These are phyloP conservation scores for Ogataea hybrid DNA, from an alignment of 1,139 yeast genomes.

Conservation along the genomic window DNA sequence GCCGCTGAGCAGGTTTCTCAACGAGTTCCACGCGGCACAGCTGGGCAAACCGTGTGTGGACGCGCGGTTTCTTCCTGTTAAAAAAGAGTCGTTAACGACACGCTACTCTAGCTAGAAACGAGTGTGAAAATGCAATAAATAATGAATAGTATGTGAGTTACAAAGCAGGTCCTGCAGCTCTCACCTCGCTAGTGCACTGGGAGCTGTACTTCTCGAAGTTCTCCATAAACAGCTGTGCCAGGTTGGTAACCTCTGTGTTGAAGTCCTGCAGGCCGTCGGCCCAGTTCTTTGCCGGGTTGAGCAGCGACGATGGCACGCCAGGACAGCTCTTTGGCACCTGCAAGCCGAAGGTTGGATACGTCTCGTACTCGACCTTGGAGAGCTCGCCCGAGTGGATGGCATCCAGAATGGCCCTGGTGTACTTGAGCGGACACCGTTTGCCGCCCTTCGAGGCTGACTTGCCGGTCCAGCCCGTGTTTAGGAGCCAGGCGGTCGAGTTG, in stretches of 20 bases:
- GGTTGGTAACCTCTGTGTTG: conserved; percentile 62
- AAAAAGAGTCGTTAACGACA: conserved; percentile 16
- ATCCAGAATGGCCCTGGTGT: conserved; percentile 95
- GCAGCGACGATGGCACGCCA: conserved; percentile 78
- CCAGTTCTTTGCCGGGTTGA: conserved; percentile 91
- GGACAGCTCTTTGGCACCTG: conserved; percentile 80
- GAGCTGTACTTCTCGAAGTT: conserved; percentile 84
- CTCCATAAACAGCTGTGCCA: conserved; percentile 77
- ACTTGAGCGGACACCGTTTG: conserved; percentile 95
- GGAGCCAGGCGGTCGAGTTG: conserved; percentile 92
- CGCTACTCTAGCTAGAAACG: conserved; percentile 6
- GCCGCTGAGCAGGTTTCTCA: conserved; percentile 38
- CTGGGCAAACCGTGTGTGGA: conserved; percentile 6
- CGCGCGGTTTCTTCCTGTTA: conserved; percentile 13
- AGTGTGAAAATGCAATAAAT: conserved; percentile 1
- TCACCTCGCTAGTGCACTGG: conserved; percentile 81
- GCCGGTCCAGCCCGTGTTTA: conserved; percentile 99
- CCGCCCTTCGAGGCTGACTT: conserved; percentile 92
- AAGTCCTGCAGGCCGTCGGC: conserved; percentile 67
- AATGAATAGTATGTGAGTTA: conserved; percentile 14
- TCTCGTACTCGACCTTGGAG: conserved; percentile 76
- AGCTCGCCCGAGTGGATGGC: conserved; percentile 93
- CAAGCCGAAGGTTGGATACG: conserved; percentile 83
- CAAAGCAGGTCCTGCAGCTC: conserved; percentile 84
- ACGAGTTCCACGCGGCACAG: conserved; percentile 28